Base-by-base conservation (phyloP, 176 grass and related monocot genomes). In the bread wheat (Triticum aestivum) region DNA sequence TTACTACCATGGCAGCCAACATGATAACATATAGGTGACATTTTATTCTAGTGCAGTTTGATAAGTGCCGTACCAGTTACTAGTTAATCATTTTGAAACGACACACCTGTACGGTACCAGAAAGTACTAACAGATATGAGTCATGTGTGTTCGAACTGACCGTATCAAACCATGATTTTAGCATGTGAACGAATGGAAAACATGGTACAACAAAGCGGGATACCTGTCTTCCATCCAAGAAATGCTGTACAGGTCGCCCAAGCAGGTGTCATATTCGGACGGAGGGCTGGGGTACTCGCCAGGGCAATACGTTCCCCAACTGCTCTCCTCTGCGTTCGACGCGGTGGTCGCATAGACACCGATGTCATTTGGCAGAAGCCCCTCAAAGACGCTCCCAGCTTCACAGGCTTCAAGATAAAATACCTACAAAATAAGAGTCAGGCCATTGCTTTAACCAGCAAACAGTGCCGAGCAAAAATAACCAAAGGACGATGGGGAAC, bases 191-290 rank as follows among this genome's bases (percentile, higher is more conserved):
- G 23, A 26, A 29, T 29, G 2, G 11, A 11, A 52, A 77, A 68
- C 51, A 56, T 20, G 51, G 17, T 56, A 56, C 5, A 20, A 58
- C 52, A 20, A 58, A 20, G 17, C 0, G 15, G 18, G 52, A 44
- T 83, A 98, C 93, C 96, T 93, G 84, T 98, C 96, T 90, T 98
- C 96, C 91, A 98, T 93, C 96, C 96, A 98, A 85, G 96, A 32
- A 63, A 98, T 2, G 54, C 96, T 98, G 69, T 93, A 98, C 58
- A 98, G 82, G 58, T 98, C 96, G 26, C 96, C 96, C 80, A 98
- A 85, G 72, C 96, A 98, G 26, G 96, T 98, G 70, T 93, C 92
- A 23, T 90, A 98, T 76, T 95, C 96, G 2, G 84, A 76, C 17
- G 96, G 93, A 83, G 86, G 89, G 54, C 81, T 69, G 0, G 89